Base-by-base conservation (phyloP, 352 stramenopile genomes). In the Phytophthora crassamura region DNA sequence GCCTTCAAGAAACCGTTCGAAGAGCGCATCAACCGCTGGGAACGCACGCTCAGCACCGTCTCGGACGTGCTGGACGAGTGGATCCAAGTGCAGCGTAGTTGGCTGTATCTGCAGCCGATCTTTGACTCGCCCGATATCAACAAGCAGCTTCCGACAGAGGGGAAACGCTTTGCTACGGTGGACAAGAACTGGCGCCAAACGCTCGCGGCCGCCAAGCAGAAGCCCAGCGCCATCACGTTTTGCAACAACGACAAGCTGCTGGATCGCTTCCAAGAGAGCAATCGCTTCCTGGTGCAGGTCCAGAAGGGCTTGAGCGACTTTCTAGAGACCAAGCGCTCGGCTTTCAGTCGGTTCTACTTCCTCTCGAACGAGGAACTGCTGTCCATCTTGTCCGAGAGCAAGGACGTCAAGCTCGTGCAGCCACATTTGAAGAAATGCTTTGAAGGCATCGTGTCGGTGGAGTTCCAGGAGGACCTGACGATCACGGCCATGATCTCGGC, bases 371-470 rank as follows among this genome's bases (percentile, higher is more conserved):
- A 98, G 60, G 95, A 98, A 58, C 68, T 98, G 18, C 77, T 98
- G 2, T 97, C 96, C 16, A 98, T 98, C 65, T 72, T 98, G 4
- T 98, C 90, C 6, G 93, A 98, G 69, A 97, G 90, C 33, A 99
- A 98, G 57, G 96, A 99, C 63, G 94, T 97, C 2, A 90, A 95
- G 38, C 61, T 96, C n/a, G 95, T 98, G 18, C 95, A 98, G 64
- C 91, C 91, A 10, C 95, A 98, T 53, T 53, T 98, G 20, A 97
- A 97, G 43, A 98, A 98, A 67, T 98, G 95, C 67, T 98, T 98
- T 55, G 95, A 99, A 78, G 95, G 93, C 12, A 88, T 99, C 47
- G 93, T 98, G 25, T 81, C 80, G 4, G 94, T 98, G 3, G 79
- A 97, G 33, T 98, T 98, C 63, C 81, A 96, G 45, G 82, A 95